A percentile compares a stretch with the other conserved stretches of the same genome.
Conservation (phyloP, 176 grass and related monocot genomes). For the Miscanthus lutarioriparius region DNA sequence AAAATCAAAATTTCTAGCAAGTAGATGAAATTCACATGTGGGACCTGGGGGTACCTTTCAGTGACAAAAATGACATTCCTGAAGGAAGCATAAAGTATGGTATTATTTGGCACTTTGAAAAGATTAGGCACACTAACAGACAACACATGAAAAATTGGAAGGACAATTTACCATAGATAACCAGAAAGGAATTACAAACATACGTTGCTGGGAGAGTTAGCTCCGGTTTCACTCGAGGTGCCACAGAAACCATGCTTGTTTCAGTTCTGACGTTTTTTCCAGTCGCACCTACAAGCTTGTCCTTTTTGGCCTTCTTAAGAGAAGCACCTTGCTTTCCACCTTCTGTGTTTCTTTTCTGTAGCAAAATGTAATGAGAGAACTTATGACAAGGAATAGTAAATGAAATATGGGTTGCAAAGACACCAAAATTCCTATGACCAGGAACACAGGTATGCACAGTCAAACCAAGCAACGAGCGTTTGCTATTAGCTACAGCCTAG, state of each 20-base stretch:
- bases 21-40: conserved; percentile 11
- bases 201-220: conserved; percentile 85
- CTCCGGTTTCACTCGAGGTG: conserved; percentile 83
- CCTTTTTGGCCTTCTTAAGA: conserved; percentile 90
- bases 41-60: neutral
- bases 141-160: neutral
- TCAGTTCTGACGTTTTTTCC: conserved; percentile 77
- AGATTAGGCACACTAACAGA: conserved; percentile 6
- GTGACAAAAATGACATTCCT: neutral
- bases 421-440: neutral
- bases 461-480: conserved; percentile 9
- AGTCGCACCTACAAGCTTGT: conserved; percentile 68
- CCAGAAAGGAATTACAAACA: conserved; percentile 21
- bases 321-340: conserved; percentile 75
- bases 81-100: neutral
- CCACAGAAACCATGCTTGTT: conserved; percentile 66
- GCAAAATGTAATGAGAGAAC: conserved; percentile 36
- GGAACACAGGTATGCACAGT: conserved; percentile 19
- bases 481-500: conserved; percentile 18
- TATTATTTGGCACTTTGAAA: neutral
- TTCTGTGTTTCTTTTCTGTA: conserved; percentile 77
- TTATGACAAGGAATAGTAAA: conserved; percentile 13
- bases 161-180: conserved; percentile 8
- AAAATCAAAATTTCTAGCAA: conserved; percentile 1
- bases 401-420: neutral